Conservation (phyloP, 164 flowering plant genomes). For the Litsea cubeba region DNA sequence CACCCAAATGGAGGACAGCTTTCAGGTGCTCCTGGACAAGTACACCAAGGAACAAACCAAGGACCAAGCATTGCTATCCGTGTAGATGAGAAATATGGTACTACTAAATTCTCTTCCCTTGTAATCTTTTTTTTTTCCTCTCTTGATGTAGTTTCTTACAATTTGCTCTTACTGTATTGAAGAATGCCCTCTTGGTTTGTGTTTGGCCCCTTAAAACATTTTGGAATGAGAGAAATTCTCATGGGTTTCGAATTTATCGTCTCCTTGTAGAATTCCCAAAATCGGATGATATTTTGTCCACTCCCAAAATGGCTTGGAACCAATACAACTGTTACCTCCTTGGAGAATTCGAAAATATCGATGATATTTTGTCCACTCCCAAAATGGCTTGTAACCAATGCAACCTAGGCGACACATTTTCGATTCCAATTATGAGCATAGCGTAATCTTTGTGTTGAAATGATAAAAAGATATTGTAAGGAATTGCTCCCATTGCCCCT, state of each 20-base stretch:
- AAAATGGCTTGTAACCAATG: not conserved
- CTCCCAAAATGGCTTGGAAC: not conserved
- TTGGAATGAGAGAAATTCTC: not conserved
- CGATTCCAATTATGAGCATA: too few species aligned
- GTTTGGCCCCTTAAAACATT: not conserved
- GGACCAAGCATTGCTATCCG: slow-evolving; percentile 15
- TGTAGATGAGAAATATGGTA: slow-evolving; percentile 19
- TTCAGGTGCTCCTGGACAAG: slow-evolving; percentile 15
- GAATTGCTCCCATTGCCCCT: not conserved
- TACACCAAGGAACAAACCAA: not conserved
- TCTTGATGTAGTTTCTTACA: too few species aligned
- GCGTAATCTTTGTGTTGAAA: not conserved
- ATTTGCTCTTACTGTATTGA: not conserved
- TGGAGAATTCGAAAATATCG: not conserved
- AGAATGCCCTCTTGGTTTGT: not conserved
- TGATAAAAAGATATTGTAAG: not conserved
- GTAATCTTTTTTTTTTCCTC: slow-evolving; percentile 21
- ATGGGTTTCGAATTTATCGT: not conserved
- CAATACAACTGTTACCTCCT: not conserved
- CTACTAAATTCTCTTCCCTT: slow-evolving; percentile 41
- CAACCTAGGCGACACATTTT: too few species aligned
- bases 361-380: not conserved
- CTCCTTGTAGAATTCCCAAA: not conserved
- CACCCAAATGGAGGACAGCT: slow-evolving; percentile 23
- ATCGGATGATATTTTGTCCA: not conserved